phyloP scores from a whole-genome alignment of 345 rosid genomes.

The Rhodamnia argentea region DNA sequence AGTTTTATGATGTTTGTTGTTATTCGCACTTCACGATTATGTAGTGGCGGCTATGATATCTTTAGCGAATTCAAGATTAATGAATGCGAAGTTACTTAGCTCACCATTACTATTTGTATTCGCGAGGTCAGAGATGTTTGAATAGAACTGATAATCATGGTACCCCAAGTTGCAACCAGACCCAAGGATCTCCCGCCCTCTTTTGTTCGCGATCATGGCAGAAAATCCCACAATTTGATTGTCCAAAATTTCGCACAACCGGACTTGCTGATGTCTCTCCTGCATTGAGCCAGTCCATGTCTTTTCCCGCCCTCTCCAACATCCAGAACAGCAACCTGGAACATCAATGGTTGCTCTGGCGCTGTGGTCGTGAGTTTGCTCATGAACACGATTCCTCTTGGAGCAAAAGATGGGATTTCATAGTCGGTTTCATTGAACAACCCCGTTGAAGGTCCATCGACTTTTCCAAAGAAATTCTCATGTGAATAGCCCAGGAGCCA shows the following conservation, averaged over 20 bases:
- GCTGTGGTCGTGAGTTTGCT: background rate
- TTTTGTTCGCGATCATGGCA: background rate
- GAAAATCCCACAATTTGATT: background rate
- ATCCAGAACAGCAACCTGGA: background rate
- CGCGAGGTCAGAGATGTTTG: background rate
- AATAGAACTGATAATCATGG: background rate
- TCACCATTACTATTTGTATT: background rate
- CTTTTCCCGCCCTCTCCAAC: background rate
- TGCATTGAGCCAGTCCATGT: background rate
- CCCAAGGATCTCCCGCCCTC: background rate
- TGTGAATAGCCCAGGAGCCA: background rate
- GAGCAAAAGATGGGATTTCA: background rate
- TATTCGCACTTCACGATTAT: background rate
- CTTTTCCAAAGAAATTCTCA: background rate
- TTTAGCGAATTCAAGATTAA: background rate
- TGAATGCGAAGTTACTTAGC: background rate
- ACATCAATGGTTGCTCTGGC: background rate
- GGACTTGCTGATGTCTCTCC: background rate
- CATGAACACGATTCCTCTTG: background rate
- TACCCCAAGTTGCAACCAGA: background rate
- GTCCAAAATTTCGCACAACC: background rate
- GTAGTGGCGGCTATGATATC: background rate
- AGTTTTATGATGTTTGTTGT: background rate
- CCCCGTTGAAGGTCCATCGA: accelerated
- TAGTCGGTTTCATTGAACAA: background rate